A percentile compares a stretch with the other conserved stretches of the same genome.
Evolutionary conservation across 306 rosid genomes (phyloP).

Genomic region (Astragalus membranaceus): DNA sequence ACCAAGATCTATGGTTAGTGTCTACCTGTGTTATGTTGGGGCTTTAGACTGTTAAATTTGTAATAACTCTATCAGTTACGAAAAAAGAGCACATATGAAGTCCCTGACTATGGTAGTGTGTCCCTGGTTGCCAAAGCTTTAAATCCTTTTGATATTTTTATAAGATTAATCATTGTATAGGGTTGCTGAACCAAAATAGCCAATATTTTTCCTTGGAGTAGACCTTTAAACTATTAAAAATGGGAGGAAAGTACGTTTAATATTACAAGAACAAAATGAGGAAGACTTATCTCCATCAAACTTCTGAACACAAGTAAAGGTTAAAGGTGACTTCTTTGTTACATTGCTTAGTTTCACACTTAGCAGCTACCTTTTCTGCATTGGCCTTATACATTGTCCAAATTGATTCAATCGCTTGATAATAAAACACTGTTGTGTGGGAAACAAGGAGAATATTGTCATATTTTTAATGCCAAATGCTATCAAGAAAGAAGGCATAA

Average conservation of each 20-base stretch:
- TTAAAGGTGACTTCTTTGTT: neutral
- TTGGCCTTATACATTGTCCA: neutral
- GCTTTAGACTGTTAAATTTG: neutral
- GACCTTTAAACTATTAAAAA: neutral
- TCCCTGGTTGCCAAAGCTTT: neutral
- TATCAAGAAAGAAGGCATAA: neutral
- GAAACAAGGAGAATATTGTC: neutral
- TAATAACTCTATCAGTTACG: neutral
- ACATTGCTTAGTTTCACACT: neutral
- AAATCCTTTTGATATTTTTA: neutral
- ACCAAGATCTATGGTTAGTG: neutral
- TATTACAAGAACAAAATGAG: neutral
- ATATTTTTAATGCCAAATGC: constrained; percentile 6
- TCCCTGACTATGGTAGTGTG: neutral
- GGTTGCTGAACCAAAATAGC: neutral
- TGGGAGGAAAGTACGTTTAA: neutral
- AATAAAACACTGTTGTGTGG: constrained; percentile 1
- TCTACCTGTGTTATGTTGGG: neutral
- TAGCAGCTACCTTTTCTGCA: neutral
- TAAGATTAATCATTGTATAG: neutral
- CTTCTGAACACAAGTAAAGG: neutral
- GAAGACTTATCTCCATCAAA: neutral
- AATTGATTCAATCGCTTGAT: neutral
- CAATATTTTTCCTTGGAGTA: neutral
- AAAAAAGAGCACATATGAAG: neutral